Evolutionary conservation across 2,329 filamentous ascomycete species (phyloP).

Genomic region (Ceratocystis colombiana): DNA sequence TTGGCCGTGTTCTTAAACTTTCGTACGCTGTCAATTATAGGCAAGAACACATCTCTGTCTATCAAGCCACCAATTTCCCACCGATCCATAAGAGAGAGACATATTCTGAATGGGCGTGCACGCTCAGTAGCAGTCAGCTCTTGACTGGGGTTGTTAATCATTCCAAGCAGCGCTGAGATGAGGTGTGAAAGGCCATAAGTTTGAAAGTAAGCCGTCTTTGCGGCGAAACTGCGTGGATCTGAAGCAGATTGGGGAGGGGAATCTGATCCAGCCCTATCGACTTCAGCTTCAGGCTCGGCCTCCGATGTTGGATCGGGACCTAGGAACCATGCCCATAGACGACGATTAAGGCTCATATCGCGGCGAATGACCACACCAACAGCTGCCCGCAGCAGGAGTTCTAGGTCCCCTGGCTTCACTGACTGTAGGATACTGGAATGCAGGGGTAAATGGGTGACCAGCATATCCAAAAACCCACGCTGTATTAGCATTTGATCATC

Average conservation of each 20-base stretch:
- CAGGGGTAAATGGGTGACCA: slow-evolving; percentile 82
- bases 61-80: slow-evolving; percentile 93
- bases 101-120: slow-evolving; percentile 80
- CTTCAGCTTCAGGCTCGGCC: slow-evolving; percentile 27
- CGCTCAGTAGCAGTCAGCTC: slow-evolving; percentile 43
- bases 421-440: slow-evolving; percentile 71
- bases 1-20: slow-evolving; percentile 57
- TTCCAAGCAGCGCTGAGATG: slow-evolving; percentile 61
- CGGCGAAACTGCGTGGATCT: slow-evolving; percentile 41
- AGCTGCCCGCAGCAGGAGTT: slow-evolving; percentile 71
- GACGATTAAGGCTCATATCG: slow-evolving; percentile 93
- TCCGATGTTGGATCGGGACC: slow-evolving; percentile 55
- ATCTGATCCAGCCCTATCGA: slow-evolving; percentile 37
- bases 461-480: slow-evolving; percentile 81
- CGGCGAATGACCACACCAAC: slow-evolving; percentile 77
- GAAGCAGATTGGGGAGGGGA: slow-evolving; percentile 38
- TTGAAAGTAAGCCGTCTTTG: slow-evolving; percentile 72
- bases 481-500: slow-evolving; percentile 89
- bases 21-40: slow-evolving; percentile 70
- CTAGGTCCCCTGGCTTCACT: slow-evolving; percentile 64
- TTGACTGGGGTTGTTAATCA: slow-evolving; percentile 53
- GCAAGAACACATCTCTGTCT: slow-evolving; percentile 78
- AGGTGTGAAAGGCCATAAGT: slow-evolving; percentile 66
- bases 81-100: slow-evolving; percentile 90
- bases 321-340: slow-evolving; percentile 92